Conservation (phyloP, 1,139 yeast genomes). For the Debaryomycetaceae sp. region DNA sequence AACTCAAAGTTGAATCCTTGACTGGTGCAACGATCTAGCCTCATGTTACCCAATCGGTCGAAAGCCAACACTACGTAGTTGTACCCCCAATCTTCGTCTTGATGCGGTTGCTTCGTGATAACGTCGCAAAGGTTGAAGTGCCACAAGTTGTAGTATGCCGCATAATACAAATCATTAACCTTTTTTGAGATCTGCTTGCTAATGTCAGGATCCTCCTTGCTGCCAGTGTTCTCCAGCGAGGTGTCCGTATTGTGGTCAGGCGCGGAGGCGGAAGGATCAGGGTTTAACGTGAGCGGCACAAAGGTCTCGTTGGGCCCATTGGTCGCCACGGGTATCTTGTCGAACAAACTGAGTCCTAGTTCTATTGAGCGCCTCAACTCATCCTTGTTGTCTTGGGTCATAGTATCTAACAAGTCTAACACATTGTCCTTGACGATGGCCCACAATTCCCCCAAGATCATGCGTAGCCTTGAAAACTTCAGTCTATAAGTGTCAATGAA, state of each 20-base stretch:
- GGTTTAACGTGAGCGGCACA: slow-evolving; percentile 32
- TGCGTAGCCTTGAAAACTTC: slow-evolving; percentile 58
- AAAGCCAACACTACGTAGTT: slow-evolving; percentile 28
- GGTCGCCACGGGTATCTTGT: slow-evolving; percentile 58
- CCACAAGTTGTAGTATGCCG: slow-evolving; percentile 72
- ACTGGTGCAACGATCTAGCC: slow-evolving; percentile 26
- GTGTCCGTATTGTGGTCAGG: slow-evolving; percentile 16
- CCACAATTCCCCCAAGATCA: slow-evolving; percentile 65
- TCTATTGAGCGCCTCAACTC: slow-evolving; percentile 26
- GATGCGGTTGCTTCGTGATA: slow-evolving; percentile 12
- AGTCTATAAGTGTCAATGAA: slow-evolving; percentile 58
- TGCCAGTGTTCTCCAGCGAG: background rate
- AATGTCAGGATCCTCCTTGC: slow-evolving; percentile 11
- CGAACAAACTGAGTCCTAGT: slow-evolving; percentile 55
- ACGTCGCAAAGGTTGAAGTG: slow-evolving; percentile 69
- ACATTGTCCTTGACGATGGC: slow-evolving; percentile 53
- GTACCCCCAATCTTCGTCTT: slow-evolving; percentile 12
- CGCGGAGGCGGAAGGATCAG: slow-evolving; percentile 15
- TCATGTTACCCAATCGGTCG: slow-evolving; percentile 21
- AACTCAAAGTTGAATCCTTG: slow-evolving; percentile 33
- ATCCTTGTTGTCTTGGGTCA: slow-evolving; percentile 1
- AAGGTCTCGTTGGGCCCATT: slow-evolving; percentile 38
- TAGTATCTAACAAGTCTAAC: slow-evolving; percentile 20
- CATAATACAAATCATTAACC: slow-evolving; percentile 53
- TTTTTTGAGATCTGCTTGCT: slow-evolving; percentile 24